Percentiles rank a stretch among this genome's conserved stretches.
These are phyloP conservation scores for Populus ilicifolia DNA, from an alignment of 345 rosid species.

Conservation along the genomic window DNA sequence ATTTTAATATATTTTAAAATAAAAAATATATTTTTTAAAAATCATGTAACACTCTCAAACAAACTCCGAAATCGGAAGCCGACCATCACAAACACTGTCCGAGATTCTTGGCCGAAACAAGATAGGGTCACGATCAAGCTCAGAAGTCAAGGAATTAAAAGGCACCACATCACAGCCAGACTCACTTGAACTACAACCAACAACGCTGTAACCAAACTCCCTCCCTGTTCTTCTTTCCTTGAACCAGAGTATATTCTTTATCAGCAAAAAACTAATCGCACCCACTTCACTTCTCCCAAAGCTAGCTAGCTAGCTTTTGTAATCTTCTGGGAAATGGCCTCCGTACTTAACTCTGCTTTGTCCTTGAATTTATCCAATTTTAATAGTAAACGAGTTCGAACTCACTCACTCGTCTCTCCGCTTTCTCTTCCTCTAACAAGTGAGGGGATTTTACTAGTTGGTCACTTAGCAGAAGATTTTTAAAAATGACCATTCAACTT, in stretches of 20 bases:
- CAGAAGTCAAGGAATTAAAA: background rate
- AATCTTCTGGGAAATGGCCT: slow-evolving; percentile 41
- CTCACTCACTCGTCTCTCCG: slow-evolving; percentile 28
- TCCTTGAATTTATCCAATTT: slow-evolving; percentile 35
- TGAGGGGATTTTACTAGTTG: slow-evolving; percentile 38
- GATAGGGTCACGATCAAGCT: background rate
- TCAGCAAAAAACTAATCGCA: background rate
- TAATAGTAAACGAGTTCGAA: slow-evolving; percentile 31
- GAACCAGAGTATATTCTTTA: background rate
- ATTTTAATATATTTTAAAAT: no score
- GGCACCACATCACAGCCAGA: background rate
- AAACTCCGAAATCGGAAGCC: background rate
- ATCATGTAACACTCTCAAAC: no score
- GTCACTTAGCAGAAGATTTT: background rate
- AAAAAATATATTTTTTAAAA: no score
- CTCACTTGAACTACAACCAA: background rate
- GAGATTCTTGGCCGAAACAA: background rate
- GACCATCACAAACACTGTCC: background rate
- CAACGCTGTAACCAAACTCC: background rate
- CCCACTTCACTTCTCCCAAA: background rate
- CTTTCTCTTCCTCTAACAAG: slow-evolving; percentile 46
- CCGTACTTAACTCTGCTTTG: slow-evolving; percentile 46
- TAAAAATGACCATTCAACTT: background rate
- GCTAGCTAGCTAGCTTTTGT: background rate
- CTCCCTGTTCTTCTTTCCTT: background rate